Evolutionary conservation across 2,329 filamentous ascomycete species (phyloP), one percentile per base, ranked within the genome.

Genomic region (Phaeosphaeria sp.): DNA sequence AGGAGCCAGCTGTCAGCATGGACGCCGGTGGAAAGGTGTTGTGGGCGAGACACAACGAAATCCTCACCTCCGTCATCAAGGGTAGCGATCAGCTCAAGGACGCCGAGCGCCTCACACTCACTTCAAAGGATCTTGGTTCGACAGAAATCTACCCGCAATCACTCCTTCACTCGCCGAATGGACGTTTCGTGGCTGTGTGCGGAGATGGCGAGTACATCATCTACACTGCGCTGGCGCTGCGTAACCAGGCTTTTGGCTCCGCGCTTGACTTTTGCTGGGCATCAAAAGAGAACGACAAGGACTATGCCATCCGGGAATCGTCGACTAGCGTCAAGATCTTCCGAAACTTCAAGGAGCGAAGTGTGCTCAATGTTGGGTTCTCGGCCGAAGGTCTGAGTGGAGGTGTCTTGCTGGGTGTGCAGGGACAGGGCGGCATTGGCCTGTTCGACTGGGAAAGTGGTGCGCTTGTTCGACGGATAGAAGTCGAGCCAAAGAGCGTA

Each of bases 201-300:
- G 95, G 95, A 65, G 95, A 99, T 75, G 95, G 95, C 62, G 95
- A 99, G 79, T 99, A 97, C 81, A 98, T 98, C 77, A 97, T 98
- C 72, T 98, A 98, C 82, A 98, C 95, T 25, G 93, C 95, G 55
- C 85, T 98, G 57, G 94, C 94, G 2, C 96, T 96, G 86, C 89
- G 95, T 75, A 98, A 99, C 80, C 97, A 98, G 82, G 93, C 93
- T 3, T 99, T 99, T 72, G 95, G 95, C 21, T 93, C 92, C 42
- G 95, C 94, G 6, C 82, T 98, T 52, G 95, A 99, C 79, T 99
- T 99, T 77, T 93, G 91, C 11, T 99, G 95, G 95, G 94, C 90
- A 0, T 92, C 91, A 46, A 97, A 97, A 79, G 94, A 97, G 57
- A 97, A 97, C 80, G 96, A 92, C 81, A 98, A 97, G 77, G 95